Evolutionary conservation across 1,284 basidiomycete species (phyloP).

Genomic region (Puccinia coronata): DNA sequence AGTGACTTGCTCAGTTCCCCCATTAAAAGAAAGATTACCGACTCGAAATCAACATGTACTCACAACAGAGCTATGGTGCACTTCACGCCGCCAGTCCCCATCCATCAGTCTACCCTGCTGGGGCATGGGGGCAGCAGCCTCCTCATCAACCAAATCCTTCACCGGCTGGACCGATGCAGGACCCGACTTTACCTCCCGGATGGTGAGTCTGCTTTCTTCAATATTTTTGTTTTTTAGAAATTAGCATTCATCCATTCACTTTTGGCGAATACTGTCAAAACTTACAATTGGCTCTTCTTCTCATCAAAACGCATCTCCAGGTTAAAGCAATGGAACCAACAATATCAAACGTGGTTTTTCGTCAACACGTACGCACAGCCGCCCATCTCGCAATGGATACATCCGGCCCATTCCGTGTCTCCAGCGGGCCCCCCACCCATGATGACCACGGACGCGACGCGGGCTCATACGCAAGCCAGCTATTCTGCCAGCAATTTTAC

Average conservation of each 20-base stretch:
- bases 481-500: neutral
- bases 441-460: too few relatives aligned
- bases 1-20: too few relatives aligned
- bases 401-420: conserved; percentile 50
- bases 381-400: conserved; percentile 56
- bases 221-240: neutral
- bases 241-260: too few relatives aligned
- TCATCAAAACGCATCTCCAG: too few relatives aligned
- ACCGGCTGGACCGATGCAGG: neutral
- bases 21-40: too few relatives aligned
- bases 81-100: neutral
- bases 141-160: neutral
- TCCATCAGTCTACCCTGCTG: neutral
- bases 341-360: conserved; percentile 57
- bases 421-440: conserved; percentile 19
- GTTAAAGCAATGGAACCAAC: conserved; percentile 56
- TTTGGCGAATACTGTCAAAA: too few relatives aligned
- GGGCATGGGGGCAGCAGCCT: neutral
- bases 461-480: neutral
- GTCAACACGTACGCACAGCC: conserved; percentile 56
- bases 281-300: too few relatives aligned
- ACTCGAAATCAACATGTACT: neutral
- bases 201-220: conserved; percentile 13
- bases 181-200: conserved; percentile 17
- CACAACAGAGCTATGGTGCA: conserved; percentile 11